Conservation (phyloP, 1,284 basidiomycete species). For the Lignosus rhinocerotis region DNA sequence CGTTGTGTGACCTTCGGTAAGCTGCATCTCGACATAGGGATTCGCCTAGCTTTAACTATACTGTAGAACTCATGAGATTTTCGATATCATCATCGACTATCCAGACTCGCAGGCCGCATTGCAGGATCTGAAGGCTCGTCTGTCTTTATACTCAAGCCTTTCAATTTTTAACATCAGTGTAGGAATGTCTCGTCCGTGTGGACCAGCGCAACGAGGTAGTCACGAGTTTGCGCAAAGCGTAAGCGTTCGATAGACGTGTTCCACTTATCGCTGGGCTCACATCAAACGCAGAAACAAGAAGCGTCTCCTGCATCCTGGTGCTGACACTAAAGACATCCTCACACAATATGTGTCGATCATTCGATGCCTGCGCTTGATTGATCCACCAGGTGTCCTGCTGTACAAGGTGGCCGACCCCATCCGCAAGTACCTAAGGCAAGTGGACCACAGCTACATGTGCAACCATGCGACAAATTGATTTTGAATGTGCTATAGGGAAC, state of each 20-base stretch:
- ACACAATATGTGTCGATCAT: slow-evolving; percentile 95
- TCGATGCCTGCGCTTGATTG: slow-evolving; percentile 86
- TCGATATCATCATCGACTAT: slow-evolving; percentile 94
- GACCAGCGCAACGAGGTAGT: slow-evolving; percentile 77
- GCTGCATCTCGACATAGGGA: slow-evolving; percentile 19
- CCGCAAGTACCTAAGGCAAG: slow-evolving; percentile 78
- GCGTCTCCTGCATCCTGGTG: slow-evolving; percentile 93
- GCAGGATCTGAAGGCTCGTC: slow-evolving; percentile 81
- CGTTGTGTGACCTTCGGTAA: slow-evolving; percentile 82
- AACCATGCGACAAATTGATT: neutral
- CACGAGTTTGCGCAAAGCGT: slow-evolving; percentile 70
- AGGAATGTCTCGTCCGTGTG: slow-evolving; percentile 79
- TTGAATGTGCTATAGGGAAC: slow-evolving; percentile 51
- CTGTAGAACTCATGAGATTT: slow-evolving; percentile 81
- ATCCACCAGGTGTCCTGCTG: slow-evolving; percentile 89
- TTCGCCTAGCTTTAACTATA: neutral
- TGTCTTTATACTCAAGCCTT: neutral
- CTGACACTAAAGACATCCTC: slow-evolving; percentile 91
- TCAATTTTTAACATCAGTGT: neutral
- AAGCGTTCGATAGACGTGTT: slow-evolving; percentile 25
- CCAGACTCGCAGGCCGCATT: slow-evolving; percentile 87
- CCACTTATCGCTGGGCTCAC: neutral
- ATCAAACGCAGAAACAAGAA: slow-evolving; percentile 66
- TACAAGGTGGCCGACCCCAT: slow-evolving; percentile 93
- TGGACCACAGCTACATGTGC: neutral